Evolutionary conservation across 345 rosid species (phyloP).

Genomic region (Gynandropsis gynandra): DNA sequence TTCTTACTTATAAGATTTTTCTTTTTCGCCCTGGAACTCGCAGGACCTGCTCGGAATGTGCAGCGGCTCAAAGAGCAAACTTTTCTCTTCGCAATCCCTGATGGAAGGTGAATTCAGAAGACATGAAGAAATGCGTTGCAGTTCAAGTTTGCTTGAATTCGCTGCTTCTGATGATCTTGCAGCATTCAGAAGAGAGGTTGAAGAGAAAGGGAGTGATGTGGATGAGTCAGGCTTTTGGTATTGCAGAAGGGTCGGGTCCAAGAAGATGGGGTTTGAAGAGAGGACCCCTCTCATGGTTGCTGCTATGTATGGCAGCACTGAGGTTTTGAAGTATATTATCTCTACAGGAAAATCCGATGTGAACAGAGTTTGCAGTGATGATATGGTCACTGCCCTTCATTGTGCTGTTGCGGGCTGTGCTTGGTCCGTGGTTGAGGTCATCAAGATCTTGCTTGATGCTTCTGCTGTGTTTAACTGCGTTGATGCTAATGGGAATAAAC

Average conservation of each 20-base stretch:
- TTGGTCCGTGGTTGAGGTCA: conserved; percentile 27
- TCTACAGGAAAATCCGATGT: conserved; percentile 48
- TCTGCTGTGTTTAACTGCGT: conserved; percentile 48
- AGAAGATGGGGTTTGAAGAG: conserved; percentile 78
- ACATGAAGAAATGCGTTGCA: conserved; percentile 26
- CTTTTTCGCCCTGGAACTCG: conserved; percentile 3
- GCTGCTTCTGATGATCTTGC: conserved; percentile 63
- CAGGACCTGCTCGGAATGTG: conserved; percentile 54
- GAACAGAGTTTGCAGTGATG: conserved; percentile 65
- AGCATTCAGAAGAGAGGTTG: conserved; percentile 48
- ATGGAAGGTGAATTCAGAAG: conserved; percentile 40
- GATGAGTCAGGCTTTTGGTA: conserved; percentile 70
- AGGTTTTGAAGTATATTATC: conserved; percentile 53
- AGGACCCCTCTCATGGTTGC: conserved; percentile 88
- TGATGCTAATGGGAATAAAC: conserved; percentile 61
- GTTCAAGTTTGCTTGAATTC: conserved; percentile 71
- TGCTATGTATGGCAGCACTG: conserved; percentile 63
- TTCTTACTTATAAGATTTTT: conserved; percentile 2
- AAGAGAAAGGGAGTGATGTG: conserved; percentile 47
- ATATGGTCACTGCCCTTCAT: conserved; percentile 86
- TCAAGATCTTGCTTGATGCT: conserved; percentile 58
- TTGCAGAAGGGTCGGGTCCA: conserved; percentile 52
- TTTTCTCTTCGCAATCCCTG: conserved; percentile 27
- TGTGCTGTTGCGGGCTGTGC: conserved; percentile 86
- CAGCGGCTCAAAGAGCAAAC: conserved; percentile 35